phyloP scores from a whole-genome alignment of 352 stramenopile genomes.

The Phytophthora melonis region DNA sequence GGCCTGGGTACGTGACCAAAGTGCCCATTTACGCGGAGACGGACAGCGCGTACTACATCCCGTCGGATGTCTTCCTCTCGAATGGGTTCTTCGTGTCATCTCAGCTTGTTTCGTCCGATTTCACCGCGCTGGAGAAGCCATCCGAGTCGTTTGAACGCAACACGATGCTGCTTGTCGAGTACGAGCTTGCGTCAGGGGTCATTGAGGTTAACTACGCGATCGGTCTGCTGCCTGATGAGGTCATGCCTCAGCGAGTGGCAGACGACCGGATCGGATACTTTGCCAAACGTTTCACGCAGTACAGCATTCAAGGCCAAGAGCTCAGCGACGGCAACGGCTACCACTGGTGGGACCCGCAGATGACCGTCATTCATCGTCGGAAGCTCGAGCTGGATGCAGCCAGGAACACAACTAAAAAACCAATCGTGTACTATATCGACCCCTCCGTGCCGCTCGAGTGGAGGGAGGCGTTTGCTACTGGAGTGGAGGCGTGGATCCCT shows the following conservation, averaged over 20 bases:
- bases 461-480: conserved; percentile 63
- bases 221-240: conserved; percentile 66
- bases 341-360: conserved; percentile 61
- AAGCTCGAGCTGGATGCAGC: conserved; percentile 59
- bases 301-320: conserved; percentile 54
- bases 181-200: conserved; percentile 66
- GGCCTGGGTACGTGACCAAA: conserved; percentile 64
- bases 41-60: conserved; percentile 61
- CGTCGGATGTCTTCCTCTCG: conserved; percentile 57
- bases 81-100: conserved; percentile 85
- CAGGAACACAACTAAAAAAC: conserved; percentile 50
- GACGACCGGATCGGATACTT: conserved; percentile 90
- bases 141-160: conserved; percentile 77
- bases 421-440: conserved; percentile 88
- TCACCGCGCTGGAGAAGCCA: conserved; percentile 34
- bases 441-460: conserved; percentile 79
- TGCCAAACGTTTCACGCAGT: conserved; percentile 64
- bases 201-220: conserved; percentile 78
- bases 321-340: conserved; percentile 42
- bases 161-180: conserved; percentile 77
- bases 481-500: conserved; percentile 78
- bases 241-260: conserved; percentile 61
- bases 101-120: conserved; percentile 40
- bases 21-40: conserved; percentile 74
- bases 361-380: conserved; percentile 79